Evolutionary conservation across 2,329 filamentous ascomycete genomes (phyloP).

Genomic region (Emergomyces pasteurianus): DNA sequence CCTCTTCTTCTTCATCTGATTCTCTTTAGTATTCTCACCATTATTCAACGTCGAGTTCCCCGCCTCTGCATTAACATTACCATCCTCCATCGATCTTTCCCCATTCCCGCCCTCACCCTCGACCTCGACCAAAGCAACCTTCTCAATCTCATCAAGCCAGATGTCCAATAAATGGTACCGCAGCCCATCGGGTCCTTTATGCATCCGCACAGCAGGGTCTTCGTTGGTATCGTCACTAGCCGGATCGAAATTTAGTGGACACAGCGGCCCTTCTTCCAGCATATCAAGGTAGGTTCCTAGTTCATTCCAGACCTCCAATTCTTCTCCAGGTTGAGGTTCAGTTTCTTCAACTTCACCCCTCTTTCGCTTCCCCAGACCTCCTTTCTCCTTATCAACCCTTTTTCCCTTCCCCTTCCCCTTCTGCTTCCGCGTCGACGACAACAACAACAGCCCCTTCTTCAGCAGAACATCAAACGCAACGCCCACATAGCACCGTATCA

Average conservation of each 20-base stretch:
- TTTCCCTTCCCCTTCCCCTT: conserved; percentile 17
- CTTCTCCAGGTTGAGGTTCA: conserved; percentile 12
- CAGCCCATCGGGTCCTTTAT: conserved; percentile 67
- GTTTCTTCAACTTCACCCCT: conserved; percentile 6
- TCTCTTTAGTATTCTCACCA: no score
- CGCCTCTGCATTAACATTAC: background rate
- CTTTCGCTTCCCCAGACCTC: conserved; percentile 15
- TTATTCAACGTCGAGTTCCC: background rate
- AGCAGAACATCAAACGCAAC: conserved; percentile 47
- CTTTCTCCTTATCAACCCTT: conserved; percentile 14
- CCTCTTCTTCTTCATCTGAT: conserved; percentile 8
- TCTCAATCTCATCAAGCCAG: conserved; percentile 81
- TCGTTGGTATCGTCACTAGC: conserved; percentile 14
- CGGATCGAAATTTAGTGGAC: conserved; percentile 24
- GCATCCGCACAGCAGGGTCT: conserved; percentile 16
- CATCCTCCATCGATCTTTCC: conserved; percentile 8
- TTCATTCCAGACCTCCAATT: conserved; percentile 15
- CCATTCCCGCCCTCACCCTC: conserved; percentile 20
- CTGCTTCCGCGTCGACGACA: conserved; percentile 23
- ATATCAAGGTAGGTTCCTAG: conserved; percentile 28
- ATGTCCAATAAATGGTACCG: conserved; percentile 80
- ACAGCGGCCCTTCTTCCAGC: conserved; percentile 29
- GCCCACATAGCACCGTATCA: conserved; percentile 66
- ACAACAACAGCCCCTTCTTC: conserved; percentile 16
- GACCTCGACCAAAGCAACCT: conserved; percentile 40